Base-by-base conservation (phyloP, 129 eudicot species). In the Arctium lappa region DNA sequence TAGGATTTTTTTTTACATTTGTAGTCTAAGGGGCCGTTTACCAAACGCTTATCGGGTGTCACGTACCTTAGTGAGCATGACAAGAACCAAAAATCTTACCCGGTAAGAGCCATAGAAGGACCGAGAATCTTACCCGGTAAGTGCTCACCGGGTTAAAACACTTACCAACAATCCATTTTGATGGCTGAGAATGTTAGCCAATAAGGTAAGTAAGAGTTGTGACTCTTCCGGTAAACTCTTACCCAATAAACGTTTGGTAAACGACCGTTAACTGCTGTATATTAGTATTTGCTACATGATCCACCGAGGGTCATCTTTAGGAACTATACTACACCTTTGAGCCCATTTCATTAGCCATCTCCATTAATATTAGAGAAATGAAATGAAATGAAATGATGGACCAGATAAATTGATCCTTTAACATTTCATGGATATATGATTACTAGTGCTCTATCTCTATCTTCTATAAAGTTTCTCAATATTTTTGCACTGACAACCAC, bases 401-500 rank as follows among this genome's bases (percentile, higher is more conserved):
- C 73, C 66, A 60, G 18, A 77, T 70, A 77, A 77, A 10, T 18
- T n/a, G 79, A 78, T 16, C 87, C 40, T 22, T 30, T 8, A 56
- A 74, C 74, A 72, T 53, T 72, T 72, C 63, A 42, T 79, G 83
- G 76, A 84, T 84, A 73, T 60, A 68, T 37, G 76, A 71, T 53
- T 29, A 48, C 72, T 15, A 84, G 68, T 33, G 53, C 32, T 81
- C 33, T 62, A 73, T 81, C 32, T 81, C 33, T 62, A 73, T 81
- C 74, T 81, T 40, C 1, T 40, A 42, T 66, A 79, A 84, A 79
- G 79, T 12, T 5, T 50, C 48, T 56, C 50, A 71, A 48, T 73
- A 34, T 83, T 83, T 83, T 83, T 50, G 79, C 82, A 83, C 74
- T 78, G 72, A 79, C 80, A 79, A 36, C 76, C 87, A 79, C 50